Evolutionary conservation across 192 early-diverging fungal species (phyloP).

Genomic region (Paraglomus occultum): DNA sequence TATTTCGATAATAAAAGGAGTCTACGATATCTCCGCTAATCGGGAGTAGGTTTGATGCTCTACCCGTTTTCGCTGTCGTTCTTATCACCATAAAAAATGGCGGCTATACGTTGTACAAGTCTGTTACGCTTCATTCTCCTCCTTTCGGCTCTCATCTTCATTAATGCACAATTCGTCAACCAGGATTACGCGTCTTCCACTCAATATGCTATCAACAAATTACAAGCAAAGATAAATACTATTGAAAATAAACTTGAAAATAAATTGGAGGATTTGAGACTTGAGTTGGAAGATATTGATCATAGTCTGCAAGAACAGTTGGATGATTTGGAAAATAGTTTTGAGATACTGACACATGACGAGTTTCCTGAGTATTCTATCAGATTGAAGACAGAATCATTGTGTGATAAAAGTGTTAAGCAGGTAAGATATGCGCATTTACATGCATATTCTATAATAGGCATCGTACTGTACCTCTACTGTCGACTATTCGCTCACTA

Average conservation of each 20-base stretch:
- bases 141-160: too few species aligned
- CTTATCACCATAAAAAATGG: too few species aligned
- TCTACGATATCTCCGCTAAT: too few species aligned
- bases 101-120: too few species aligned
- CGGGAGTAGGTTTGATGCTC: too few species aligned
- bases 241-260: neutral
- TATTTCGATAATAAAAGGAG: too few species aligned
- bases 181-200: too few species aligned
- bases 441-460: neutral
- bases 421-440: conserved; percentile 56
- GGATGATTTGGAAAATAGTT: conserved; percentile 36
- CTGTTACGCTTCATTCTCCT: too few species aligned
- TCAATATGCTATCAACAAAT: neutral
- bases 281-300: neutral
- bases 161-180: too few species aligned
- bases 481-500: neutral
- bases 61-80: too few species aligned
- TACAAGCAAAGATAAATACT: neutral
- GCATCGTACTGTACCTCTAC: too few species aligned
- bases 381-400: conserved; percentile 67
- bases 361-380: conserved; percentile 73
- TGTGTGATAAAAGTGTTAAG: conserved; percentile 86
- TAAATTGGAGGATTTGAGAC: neutral
- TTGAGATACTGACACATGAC: conserved; percentile 49
- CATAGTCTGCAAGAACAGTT: conserved; percentile 1